Conservation (phyloP, 2,329 filamentous ascomycete genomes). For the Xylariaceae sp. region DNA sequence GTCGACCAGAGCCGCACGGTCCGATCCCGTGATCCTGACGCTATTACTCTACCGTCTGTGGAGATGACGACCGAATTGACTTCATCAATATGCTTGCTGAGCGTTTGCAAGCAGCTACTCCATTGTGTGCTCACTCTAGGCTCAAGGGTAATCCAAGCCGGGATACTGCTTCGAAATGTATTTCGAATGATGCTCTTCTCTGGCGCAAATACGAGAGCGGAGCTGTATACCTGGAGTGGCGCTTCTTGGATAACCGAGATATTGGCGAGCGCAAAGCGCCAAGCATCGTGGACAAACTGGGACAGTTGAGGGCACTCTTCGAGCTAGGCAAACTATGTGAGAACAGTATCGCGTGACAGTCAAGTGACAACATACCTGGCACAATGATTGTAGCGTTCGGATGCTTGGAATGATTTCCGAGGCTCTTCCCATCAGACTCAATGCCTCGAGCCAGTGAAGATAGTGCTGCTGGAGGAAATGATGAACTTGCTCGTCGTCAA, state of each 20-base stretch:
- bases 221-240: slow-evolving; percentile 34
- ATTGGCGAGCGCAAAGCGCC: slow-evolving; percentile 26
- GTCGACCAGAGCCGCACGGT: slow-evolving; percentile 3
- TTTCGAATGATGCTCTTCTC: slow-evolving; percentile 25
- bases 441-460: slow-evolving; percentile 14
- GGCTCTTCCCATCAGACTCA: slow-evolving; percentile 5
- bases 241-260: slow-evolving; percentile 26
- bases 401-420: slow-evolving; percentile 18
- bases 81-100: too few relatives aligned
- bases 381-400: slow-evolving; percentile 8
- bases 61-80: too few relatives aligned
- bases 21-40: too few relatives aligned
- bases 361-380: slow-evolving; percentile 11
- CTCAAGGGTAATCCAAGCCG: slow-evolving; percentile 16
- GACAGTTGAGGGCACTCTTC: slow-evolving; percentile 1
- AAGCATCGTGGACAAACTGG: slow-evolving; percentile 25
- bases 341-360: background rate
- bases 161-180: slow-evolving; percentile 17
- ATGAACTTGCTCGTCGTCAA: background rate
- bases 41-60: too few relatives aligned
- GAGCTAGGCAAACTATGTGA: slow-evolving; percentile 5
- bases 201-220: slow-evolving; percentile 31
- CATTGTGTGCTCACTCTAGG: slow-evolving; percentile 17
- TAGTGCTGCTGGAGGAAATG: background rate
- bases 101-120: slow-evolving; percentile 14